A percentile compares a stretch with the other conserved stretches of the same genome.
Evolutionary conservation across 2,329 filamentous ascomycete genomes (phyloP).

Genomic region (Zasmidium citrigriseum): DNA sequence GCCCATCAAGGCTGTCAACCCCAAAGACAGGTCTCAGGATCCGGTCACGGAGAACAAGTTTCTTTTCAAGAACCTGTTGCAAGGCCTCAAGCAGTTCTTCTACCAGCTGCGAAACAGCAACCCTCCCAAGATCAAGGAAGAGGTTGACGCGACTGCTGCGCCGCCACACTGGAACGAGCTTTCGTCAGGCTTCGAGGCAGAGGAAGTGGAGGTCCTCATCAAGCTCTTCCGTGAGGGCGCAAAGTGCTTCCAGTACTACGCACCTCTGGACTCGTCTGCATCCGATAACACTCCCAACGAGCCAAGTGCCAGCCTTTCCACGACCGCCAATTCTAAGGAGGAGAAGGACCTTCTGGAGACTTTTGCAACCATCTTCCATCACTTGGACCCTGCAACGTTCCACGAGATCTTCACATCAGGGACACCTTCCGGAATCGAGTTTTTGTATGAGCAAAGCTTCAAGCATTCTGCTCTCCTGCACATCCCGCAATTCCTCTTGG

Average conservation of each 20-base stretch:
- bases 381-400: slow-evolving; percentile 96
- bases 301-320: slow-evolving; percentile 73
- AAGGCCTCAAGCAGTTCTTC: slow-evolving; percentile 93
- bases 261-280: slow-evolving; percentile 74
- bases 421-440: slow-evolving; percentile 72
- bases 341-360: slow-evolving; percentile 97
- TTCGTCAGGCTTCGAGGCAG: slow-evolving; percentile 92
- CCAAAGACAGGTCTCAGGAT: slow-evolving; percentile 82
- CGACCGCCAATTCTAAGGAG: slow-evolving; percentile 73
- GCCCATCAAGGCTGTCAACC: slow-evolving; percentile 93
- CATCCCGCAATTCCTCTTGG: slow-evolving; percentile 95
- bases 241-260: slow-evolving; percentile 95
- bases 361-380: slow-evolving; percentile 97
- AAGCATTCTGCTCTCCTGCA: slow-evolving; percentile 92
- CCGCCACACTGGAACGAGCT: slow-evolving; percentile 94
- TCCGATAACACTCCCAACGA: slow-evolving; percentile 77
- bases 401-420: slow-evolving; percentile 78
- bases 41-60: slow-evolving; percentile 98
- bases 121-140: slow-evolving; percentile 54
- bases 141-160: slow-evolving; percentile 74
- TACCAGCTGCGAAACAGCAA: slow-evolving; percentile 94
- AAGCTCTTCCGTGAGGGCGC: slow-evolving; percentile 97
- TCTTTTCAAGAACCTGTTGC: slow-evolving; percentile 93
- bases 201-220: slow-evolving; percentile 94
- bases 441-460: slow-evolving; percentile 96